Percentiles rank a stretch among this genome's conserved stretches.
Conservation (phyloP, 2,329 filamentous ascomycete species). For the Didymella sp. region DNA sequence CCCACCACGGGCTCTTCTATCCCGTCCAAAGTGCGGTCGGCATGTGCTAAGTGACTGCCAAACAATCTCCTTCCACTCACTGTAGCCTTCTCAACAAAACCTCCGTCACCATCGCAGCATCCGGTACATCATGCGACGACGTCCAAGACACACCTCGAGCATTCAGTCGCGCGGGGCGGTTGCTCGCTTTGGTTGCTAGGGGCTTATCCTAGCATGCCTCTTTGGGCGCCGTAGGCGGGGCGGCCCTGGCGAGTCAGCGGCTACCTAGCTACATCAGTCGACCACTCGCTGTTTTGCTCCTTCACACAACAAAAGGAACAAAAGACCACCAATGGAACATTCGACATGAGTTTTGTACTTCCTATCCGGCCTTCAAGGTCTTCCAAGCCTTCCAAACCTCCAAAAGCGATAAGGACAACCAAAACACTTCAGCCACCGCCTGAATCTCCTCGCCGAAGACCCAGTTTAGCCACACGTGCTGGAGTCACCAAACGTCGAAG, state of each 20-base stretch:
- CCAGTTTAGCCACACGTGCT: conserved; percentile 32
- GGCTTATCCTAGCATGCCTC: not conserved
- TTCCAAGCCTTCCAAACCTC: not conserved
- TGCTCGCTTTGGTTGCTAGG: conserved; percentile 5
- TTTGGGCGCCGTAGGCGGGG: conserved; percentile 10
- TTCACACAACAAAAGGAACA: not conserved
- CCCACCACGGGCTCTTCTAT: conserved; percentile 11
- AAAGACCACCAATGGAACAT: not conserved
- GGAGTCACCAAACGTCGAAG: conserved; percentile 33
- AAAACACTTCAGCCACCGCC: conserved; percentile 18
- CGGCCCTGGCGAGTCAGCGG: conserved; percentile 15
- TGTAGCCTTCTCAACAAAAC: not conserved
- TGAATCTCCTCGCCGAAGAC: conserved; percentile 31
- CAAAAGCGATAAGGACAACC: not conserved
- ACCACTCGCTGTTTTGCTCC: conserved; percentile 12
- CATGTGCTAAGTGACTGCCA: conserved; percentile 12
- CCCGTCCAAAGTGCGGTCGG: conserved; percentile 6
- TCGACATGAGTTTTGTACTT: conserved; percentile 17
- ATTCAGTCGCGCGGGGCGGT: not conserved
- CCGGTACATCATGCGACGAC: not conserved
- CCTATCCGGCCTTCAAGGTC: conserved; percentile 15
- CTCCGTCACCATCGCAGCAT: not conserved
- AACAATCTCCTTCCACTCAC: not conserved
- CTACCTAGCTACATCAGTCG: conserved; percentile 18
- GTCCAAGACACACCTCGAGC: not conserved